Conservation (phyloP, 371 early-diverging fungal species). For the Mucor velutinosus region DNA sequence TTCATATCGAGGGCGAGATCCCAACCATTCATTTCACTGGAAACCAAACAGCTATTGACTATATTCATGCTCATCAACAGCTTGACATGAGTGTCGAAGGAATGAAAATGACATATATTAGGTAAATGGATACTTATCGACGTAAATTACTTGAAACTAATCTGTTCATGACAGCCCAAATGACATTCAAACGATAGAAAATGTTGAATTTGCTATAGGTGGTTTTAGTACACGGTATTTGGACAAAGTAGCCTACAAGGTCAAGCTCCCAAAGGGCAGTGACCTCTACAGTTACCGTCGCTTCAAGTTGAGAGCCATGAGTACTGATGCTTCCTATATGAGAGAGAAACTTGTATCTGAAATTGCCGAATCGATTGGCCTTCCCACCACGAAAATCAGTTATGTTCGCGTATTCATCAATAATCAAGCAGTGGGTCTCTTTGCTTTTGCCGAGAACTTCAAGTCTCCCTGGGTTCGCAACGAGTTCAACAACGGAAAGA, state of each 20-base stretch:
- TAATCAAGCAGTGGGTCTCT: constrained; percentile 35
- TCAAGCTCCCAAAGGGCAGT: constrained; percentile 27
- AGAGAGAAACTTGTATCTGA: constrained; percentile 53
- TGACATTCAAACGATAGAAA: constrained; percentile 2
- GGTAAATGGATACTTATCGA: constrained; percentile 10
- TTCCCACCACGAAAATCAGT: constrained; percentile 40
- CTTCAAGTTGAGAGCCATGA: constrained; percentile 35
- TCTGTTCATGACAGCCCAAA: constrained; percentile 3
- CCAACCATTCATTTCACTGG: constrained; percentile 27
- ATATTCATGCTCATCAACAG: constrained; percentile 22
- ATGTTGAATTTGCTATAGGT: constrained; percentile 22
- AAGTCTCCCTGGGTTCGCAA: constrained; percentile 37
- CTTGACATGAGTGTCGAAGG: constrained; percentile 13
- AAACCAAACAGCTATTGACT: constrained; percentile 18
- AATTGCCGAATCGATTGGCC: constrained; percentile 42
- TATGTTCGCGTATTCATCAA: constrained; percentile 40
- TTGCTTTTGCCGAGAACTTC: constrained; percentile 34
- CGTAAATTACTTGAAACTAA: neutral
- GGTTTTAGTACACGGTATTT: constrained; percentile 25
- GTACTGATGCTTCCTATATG: constrained; percentile 50
- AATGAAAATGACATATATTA: constrained; percentile 36
- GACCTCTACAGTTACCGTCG: constrained; percentile 30
- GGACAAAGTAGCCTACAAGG: constrained; percentile 27
- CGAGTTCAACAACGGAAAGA: constrained; percentile 30
- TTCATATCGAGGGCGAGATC: constrained; percentile 26